Conservation (phyloP, 495 filamentous ascomycete genomes). For the Cairneyella variabilis region DNA sequence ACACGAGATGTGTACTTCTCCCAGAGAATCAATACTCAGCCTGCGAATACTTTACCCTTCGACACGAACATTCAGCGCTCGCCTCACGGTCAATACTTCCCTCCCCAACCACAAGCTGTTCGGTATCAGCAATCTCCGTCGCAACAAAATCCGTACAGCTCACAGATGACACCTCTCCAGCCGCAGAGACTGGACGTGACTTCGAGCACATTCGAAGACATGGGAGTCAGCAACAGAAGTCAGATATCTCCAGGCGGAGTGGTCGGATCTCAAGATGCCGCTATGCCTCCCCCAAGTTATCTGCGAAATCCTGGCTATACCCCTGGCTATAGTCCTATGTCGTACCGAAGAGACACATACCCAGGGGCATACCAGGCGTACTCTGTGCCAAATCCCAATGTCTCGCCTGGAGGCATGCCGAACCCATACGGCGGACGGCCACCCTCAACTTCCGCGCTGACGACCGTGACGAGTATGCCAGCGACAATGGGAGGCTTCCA, state of each 20-base stretch:
- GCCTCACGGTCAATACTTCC: conserved; percentile 7
- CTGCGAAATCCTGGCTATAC: too few relatives aligned
- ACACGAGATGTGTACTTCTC: too few relatives aligned
- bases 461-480: too few relatives aligned
- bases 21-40: conserved; percentile 5
- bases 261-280: too few relatives aligned
- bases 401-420: too few relatives aligned
- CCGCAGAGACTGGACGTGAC: conserved; percentile 8
- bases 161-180: background rate
- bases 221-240: background rate
- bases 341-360: too few relatives aligned
- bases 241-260: conserved; percentile 5
- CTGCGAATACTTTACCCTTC: conserved; percentile 2
- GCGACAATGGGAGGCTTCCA: too few relatives aligned
- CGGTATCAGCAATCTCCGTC: conserved; percentile 7
- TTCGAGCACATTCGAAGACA: background rate
- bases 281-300: background rate
- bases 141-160: background rate
- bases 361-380: too few relatives aligned
- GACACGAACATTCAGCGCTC: conserved; percentile 16
- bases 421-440: too few relatives aligned
- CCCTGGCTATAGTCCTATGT: too few relatives aligned
- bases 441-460: too few relatives aligned
- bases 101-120: conserved; percentile 8
- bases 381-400: too few relatives aligned